Percentiles rank a stretch among this genome's conserved stretches.
Evolutionary conservation across 257 asterid genomes (phyloP).

Genomic region (Solanum ossicruentum): DNA sequence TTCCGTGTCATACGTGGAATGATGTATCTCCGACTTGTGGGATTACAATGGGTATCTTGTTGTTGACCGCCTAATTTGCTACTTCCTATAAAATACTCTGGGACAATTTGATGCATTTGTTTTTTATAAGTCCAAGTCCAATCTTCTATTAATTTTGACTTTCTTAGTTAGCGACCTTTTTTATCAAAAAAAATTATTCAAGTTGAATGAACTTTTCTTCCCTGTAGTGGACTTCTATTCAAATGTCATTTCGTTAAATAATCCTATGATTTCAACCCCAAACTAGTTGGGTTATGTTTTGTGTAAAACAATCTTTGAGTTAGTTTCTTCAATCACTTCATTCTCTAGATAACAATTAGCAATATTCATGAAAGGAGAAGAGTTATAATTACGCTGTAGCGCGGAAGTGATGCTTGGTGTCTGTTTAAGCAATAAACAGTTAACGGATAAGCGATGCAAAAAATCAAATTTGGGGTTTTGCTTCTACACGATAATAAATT

Average conservation of each 20-base stretch:
- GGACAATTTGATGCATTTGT: neutral
- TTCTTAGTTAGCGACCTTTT: neutral
- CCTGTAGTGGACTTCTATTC: neutral
- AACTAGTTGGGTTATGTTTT: neutral
- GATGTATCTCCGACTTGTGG: neutral
- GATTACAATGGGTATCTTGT: neutral
- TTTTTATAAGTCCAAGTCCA: neutral
- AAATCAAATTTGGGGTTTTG: neutral
- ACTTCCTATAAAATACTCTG: neutral
- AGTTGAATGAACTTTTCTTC: neutral
- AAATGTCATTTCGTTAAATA: neutral
- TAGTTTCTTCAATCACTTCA: neutral
- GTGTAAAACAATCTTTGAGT: neutral
- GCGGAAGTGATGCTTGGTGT: neutral
- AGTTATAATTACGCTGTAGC: neutral
- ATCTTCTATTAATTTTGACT: neutral
- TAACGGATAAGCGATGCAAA: neutral
- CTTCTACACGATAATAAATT: neutral
- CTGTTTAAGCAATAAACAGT: neutral
- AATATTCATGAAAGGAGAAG: neutral
- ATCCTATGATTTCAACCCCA: neutral
- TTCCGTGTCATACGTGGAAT: neutral
- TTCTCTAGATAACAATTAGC: neutral
- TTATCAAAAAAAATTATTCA: neutral
- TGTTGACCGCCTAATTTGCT: neutral